Percentiles rank a stretch among this genome's conserved stretches.
phyloP scores from a whole-genome alignment of 2,329 filamentous ascomycete species.

The Epichloe brachyelytri region DNA sequence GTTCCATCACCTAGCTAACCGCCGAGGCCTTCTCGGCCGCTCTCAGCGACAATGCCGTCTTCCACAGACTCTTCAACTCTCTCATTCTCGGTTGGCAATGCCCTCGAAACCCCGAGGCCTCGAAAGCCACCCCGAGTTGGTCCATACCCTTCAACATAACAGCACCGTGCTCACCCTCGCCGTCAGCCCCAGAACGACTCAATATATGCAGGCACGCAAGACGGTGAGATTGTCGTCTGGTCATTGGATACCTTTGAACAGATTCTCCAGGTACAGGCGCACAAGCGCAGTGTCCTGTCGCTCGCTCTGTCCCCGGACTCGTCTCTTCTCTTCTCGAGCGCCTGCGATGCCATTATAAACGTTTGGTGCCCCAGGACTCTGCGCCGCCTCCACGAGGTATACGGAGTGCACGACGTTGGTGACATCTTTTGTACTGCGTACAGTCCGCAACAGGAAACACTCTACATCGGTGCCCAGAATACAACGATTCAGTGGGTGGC shows the following conservation, averaged over 20 bases:
- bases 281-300: constrained; percentile 81
- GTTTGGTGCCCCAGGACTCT: constrained; percentile 77
- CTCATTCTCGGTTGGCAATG: constrained; percentile 4
- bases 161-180: constrained; percentile 74
- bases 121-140: constrained; percentile 36
- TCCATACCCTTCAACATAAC: constrained; percentile 63
- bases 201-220: constrained; percentile 86
- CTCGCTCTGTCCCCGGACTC: constrained; percentile 67
- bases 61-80: constrained; percentile 1
- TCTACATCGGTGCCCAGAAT: constrained; percentile 90
- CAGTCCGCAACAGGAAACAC: constrained; percentile 62
- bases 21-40: not conserved
- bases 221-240: constrained; percentile 88
- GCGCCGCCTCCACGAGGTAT: constrained; percentile 72
- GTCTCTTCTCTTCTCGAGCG: constrained; percentile 75
- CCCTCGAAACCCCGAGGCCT: constrained; percentile 9
- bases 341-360: constrained; percentile 86
- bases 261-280: constrained; percentile 67
- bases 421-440: constrained; percentile 95
- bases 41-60: not conserved
- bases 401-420: constrained; percentile 86
- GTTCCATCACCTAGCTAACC: not conserved
- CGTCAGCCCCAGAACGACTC: constrained; percentile 62
- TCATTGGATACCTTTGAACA: constrained; percentile 79
- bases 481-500: constrained; percentile 90